Conservation (phyloP, 2,329 filamentous ascomycete genomes). For the Drechslera avenae region DNA sequence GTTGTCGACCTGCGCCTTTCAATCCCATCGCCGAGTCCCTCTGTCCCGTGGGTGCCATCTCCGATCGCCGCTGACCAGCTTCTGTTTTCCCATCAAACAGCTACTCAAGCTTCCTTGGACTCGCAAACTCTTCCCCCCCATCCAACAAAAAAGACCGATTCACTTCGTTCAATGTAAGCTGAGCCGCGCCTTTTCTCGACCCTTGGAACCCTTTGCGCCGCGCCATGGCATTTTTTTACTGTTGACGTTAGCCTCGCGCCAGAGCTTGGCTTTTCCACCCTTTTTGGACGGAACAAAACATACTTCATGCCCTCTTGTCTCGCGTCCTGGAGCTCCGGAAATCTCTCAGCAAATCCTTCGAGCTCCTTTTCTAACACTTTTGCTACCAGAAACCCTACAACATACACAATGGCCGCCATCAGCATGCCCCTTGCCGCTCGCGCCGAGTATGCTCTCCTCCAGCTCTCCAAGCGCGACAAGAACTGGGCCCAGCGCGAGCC, state of each 20-base stretch:
- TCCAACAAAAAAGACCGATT: conserved; percentile 28
- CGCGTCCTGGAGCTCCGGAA: conserved; percentile 7
- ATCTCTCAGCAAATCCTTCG: conserved; percentile 5
- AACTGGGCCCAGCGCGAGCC: conserved; percentile 64
- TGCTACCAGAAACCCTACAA: conserved; percentile 29
- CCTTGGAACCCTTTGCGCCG: conserved; percentile 6
- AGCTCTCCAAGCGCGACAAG: conserved; percentile 56
- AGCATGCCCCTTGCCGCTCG: conserved; percentile 45
- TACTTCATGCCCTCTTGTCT: conserved; percentile 1
- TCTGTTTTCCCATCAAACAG: conserved; percentile 26
- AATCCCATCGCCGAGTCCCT: conserved; percentile 26
- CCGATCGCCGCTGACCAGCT: conserved; percentile 40
- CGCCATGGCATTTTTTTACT: conserved; percentile 14
- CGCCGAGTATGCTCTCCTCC: conserved; percentile 45
- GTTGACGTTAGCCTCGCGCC: conserved; percentile 19
- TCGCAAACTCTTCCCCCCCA: conserved; percentile 19
- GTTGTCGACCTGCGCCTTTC: conserved; percentile 31
- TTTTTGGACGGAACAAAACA: background rate
- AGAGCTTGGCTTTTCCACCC: conserved; percentile 18
- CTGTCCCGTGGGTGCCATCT: conserved; percentile 27
- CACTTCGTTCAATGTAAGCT: conserved; percentile 43
- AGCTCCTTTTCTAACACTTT: conserved; percentile 17
- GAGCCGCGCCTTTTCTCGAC: conserved; percentile 4
- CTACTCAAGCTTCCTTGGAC: conserved; percentile 23
- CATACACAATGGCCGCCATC: conserved; percentile 46